Evolutionary conservation across 495 filamentous ascomycete species (phyloP).

Genomic region (Bombardia bombarda): DNA sequence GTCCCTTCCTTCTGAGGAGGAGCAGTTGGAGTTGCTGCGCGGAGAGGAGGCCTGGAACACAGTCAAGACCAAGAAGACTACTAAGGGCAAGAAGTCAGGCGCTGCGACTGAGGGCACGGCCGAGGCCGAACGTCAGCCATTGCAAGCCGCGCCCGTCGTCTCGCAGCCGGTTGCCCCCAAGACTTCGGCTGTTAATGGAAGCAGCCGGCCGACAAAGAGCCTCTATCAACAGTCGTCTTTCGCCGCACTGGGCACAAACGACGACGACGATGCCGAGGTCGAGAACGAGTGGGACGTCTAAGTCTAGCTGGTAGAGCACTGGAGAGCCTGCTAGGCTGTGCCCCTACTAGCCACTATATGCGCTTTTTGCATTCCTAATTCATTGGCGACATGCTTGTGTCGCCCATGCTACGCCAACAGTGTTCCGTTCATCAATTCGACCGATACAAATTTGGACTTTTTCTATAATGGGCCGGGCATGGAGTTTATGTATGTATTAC

Average conservation of each 20-base stretch:
- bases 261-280: slow-evolving; percentile 29
- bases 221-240: slow-evolving; percentile 37
- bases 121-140: slow-evolving; percentile 17
- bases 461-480: slow-evolving; percentile 12
- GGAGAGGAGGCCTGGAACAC: slow-evolving; percentile 66
- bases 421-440: too few species aligned
- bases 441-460: too few species aligned
- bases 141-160: slow-evolving; percentile 3
- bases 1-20: slow-evolving; percentile 71
- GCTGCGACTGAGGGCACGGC: slow-evolving; percentile 16
- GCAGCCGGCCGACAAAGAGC: slow-evolving; percentile 20
- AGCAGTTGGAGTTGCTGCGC: slow-evolving; percentile 62
- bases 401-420: too few species aligned
- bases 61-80: slow-evolving; percentile 63
- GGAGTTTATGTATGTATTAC: slow-evolving; percentile 22
- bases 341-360: too few species aligned
- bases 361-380: too few species aligned
- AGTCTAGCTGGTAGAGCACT: neutral
- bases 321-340: too few species aligned
- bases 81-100: slow-evolving; percentile 37
- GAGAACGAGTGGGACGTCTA: slow-evolving; percentile 46
- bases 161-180: slow-evolving; percentile 13
- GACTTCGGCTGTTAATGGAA: slow-evolving; percentile 14
- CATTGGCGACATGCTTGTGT: too few species aligned
- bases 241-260: slow-evolving; percentile 36